Base-by-base conservation (phyloP, 202 grass and related monocot genomes). In the Zizania palustris region DNA sequence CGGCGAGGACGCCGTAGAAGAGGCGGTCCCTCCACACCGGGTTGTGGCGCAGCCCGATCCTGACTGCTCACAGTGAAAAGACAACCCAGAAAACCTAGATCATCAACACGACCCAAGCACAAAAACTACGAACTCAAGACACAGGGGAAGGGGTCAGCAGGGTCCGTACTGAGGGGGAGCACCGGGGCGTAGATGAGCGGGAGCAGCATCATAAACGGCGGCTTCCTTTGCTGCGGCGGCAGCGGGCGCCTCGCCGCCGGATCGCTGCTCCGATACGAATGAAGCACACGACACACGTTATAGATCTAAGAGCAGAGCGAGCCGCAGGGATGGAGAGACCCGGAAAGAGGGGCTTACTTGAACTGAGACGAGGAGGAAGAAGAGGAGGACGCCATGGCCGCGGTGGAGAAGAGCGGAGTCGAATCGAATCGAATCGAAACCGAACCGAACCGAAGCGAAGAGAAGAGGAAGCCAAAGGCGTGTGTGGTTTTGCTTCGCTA, bases 1-100 rank as follows among this genome's bases (percentile, higher is more conserved):
- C 89, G 14, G 91, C 89, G 63, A 98, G 83, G 21, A 94, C 95
- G 44, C 95, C 95, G 51, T 88, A 98, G 87, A 98, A 95, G 70
- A 98, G 53, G 22, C 95, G 89, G 77, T 95, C 91, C 69, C 91
- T 92, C 71, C 72, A 63, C 76, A 98, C 91, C 16, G 91, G 96
- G 44, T 92, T 98, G 50, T 92, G 85, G 80, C 91, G 80, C 60
- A 98, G 42, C 3, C 87, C 91, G 63, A 98, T 98, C 80, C 96
- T 86, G 69, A 98, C 96, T 98, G 86, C 16, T 15, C 71, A 5
- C 78, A 10, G 15, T 60, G 53, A 0, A 46, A 20, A 67, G 67
- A 56, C 11, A 74, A 45, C 34, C 20, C 42, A 48, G 11, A 80
- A 67, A 65, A 72, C 72, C 37, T 73, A 58, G 53, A 59, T 88